Base-by-base conservation (phyloP, 768 basidiomycete genomes). In the Roridomyces roridus region DNA sequence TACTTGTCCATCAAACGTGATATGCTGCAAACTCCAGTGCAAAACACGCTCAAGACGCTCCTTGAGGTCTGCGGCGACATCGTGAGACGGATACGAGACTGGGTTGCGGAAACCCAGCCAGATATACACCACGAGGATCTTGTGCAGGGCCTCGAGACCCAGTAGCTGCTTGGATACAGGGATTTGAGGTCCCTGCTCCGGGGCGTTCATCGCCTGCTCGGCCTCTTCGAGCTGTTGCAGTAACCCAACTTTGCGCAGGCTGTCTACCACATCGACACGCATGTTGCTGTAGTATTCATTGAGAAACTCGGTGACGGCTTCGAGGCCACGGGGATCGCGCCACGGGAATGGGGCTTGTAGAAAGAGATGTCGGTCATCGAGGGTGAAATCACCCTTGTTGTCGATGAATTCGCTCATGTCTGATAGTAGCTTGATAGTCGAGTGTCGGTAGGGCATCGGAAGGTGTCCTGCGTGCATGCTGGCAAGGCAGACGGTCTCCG, bases 51-150 rank as follows among this genome's bases (percentile, higher is more conserved):
- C 92, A 7, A 87, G 75, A 24, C 88, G 73, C 12, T 67, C 67
- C 68, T 94, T 92, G 41, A 92, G 65, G 15, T 67, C 72, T 12
- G 70, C 60, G 2, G 86, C 89, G 24, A 73, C 70, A 6, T 74
- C 68, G 28, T 80, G 74, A n/a, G 89, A 78, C 5, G 81, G 71
- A 69, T 90, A 98, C 8, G 86, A 77, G 48, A 92, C 77, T 0
- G 84, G 78, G 55, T 84, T 79, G 35, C 95, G 87, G 69, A 84
- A 87, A 18, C 80, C 78, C 60, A 95, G 77, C 96, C 96, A 99
- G 45, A 94, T 75, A 72, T 98, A 98, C 20, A 89, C 63, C 14
- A 88, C 86, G 25, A 93, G 65, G 26, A 84, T 74, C 65, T 88
- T 89, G 73, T 99, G 94, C 57, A 92, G 72, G 6, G 80, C 77